Conservation (phyloP, 2,329 filamentous ascomycete genomes). For the Fusarium begoniae region DNA sequence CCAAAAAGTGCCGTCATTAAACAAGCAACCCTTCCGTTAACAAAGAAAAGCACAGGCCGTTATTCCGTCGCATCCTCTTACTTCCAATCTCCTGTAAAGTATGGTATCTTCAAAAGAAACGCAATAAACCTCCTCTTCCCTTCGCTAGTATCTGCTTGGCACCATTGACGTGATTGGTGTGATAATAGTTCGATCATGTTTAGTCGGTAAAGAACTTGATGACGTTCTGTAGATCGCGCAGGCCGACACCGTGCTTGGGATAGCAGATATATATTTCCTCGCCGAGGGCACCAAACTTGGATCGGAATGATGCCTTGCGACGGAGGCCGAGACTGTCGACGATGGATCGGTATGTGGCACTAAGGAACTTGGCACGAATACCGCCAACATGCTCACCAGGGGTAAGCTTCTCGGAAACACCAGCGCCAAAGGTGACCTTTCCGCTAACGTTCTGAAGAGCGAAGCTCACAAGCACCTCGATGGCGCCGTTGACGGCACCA, state of each 20-base stretch:
- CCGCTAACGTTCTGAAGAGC: conserved; percentile 64
- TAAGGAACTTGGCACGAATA: conserved; percentile 81
- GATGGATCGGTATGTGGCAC: conserved; percentile 83
- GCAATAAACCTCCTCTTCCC: neutral
- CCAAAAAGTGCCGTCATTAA: conserved; percentile 3
- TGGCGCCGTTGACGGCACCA: conserved; percentile 82
- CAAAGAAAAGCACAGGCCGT: conserved; percentile 12
- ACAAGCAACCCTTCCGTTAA: neutral
- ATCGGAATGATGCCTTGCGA: conserved; percentile 87
- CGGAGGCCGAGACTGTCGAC: conserved; percentile 84
- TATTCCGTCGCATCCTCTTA: conserved; percentile 8
- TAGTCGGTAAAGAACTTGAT: conserved; percentile 89
- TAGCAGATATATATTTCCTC: conserved; percentile 92
- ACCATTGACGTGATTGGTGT: neutral
- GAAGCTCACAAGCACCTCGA: conserved; percentile 82
- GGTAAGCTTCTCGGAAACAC: conserved; percentile 77
- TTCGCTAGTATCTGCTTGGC: conserved; percentile 2
- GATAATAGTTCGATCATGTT: neutral
- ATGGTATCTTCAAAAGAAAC: conserved; percentile 29
- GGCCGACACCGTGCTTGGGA: conserved; percentile 83
- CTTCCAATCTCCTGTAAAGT: conserved; percentile 15
- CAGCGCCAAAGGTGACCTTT: conserved; percentile 85
- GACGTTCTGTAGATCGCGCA: conserved; percentile 84
- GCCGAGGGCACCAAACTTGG: conserved; percentile 86
- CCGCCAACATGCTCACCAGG: conserved; percentile 85